Evolutionary conservation across 2,329 filamentous ascomycete species (phyloP).

Genomic region (Sphaerulina vaccinii): DNA sequence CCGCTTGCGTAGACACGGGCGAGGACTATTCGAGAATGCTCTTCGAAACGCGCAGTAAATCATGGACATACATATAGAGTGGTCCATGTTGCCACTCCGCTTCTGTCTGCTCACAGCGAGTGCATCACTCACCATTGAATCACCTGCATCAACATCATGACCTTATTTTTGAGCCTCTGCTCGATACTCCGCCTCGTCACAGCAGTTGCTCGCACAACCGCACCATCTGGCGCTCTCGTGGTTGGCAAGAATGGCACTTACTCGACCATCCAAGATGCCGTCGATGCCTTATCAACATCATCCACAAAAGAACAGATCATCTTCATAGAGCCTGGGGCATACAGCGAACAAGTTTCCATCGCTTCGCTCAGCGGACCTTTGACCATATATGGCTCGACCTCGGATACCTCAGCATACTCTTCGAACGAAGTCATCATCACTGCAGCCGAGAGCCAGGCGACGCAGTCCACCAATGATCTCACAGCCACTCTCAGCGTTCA

Average conservation of each 20-base stretch:
- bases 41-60: no score
- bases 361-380: slow-evolving; percentile 49
- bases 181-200: no score
- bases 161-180: no score
- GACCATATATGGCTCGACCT: slow-evolving; percentile 60
- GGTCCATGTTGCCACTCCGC: no score
- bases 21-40: no score
- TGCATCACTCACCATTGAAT: no score
- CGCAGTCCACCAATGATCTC: slow-evolving; percentile 53
- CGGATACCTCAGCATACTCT: slow-evolving; percentile 52
- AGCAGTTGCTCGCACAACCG: no score
- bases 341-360: slow-evolving; percentile 61
- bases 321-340: slow-evolving; percentile 62
- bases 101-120: no score
- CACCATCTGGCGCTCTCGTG: slow-evolving; percentile 53
- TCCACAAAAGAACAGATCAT: slow-evolving; percentile 56
- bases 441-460: slow-evolving; percentile 47
- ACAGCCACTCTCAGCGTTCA: slow-evolving; percentile 53
- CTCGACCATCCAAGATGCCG: slow-evolving; percentile 55
- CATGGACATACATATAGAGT: no score
- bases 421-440: slow-evolving; percentile 60
- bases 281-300: slow-evolving; percentile 57
- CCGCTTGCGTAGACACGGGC: no score
- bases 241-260: slow-evolving; percentile 46
- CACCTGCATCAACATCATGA: no score